These are phyloP conservation scores for Licmophora abbreviata DNA, from an alignment of 108 stramenopile species.

Conservation along the genomic window DNA sequence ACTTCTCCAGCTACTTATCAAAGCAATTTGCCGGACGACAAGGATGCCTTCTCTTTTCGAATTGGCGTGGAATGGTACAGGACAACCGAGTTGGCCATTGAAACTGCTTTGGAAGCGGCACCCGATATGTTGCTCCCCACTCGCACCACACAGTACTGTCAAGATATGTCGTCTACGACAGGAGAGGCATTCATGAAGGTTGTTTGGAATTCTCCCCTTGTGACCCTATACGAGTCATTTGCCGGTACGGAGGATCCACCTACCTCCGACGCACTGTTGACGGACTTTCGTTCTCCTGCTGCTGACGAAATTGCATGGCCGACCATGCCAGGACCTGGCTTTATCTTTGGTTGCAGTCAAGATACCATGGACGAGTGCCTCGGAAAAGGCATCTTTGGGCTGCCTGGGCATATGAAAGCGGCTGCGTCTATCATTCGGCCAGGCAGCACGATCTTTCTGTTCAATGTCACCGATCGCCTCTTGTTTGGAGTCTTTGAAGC, in stretches of 20 bases:
- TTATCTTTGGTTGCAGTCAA: slow-evolving; percentile 78
- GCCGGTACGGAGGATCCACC: slow-evolving; percentile 60
- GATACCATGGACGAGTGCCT: slow-evolving; percentile 88
- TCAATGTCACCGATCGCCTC: slow-evolving; percentile 77
- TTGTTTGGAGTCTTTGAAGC: slow-evolving; percentile 90
- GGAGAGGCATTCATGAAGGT: slow-evolving; percentile 85
- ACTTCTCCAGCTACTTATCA: slow-evolving; percentile 47
- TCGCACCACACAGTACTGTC: slow-evolving; percentile 57
- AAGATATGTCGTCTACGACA: slow-evolving; percentile 68
- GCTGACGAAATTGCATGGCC: slow-evolving; percentile 73
- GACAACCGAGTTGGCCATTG: slow-evolving; percentile 72
- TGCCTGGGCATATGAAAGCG: slow-evolving; percentile 82
- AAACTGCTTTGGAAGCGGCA: slow-evolving; percentile 71
- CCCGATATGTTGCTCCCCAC: slow-evolving; percentile 74
- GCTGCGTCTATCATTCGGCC: slow-evolving; percentile 69
- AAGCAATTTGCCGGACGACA: slow-evolving; percentile 16
- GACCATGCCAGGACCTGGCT: slow-evolving; percentile 67
- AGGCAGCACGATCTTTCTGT: slow-evolving; percentile 75
- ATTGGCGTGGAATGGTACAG: slow-evolving; percentile 77
- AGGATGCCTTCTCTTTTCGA: slow-evolving; percentile 52
- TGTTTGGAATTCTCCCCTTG: slow-evolving; percentile 79
- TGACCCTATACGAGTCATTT: slow-evolving; percentile 76
- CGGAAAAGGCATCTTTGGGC: slow-evolving; percentile 79
- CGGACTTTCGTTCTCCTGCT: slow-evolving; percentile 67
- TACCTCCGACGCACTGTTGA: slow-evolving; percentile 48